Evolutionary conservation across 495 filamentous ascomycete species (phyloP), one percentile per base, ranked within the genome.

Genomic region (Penicillium taxi): DNA sequence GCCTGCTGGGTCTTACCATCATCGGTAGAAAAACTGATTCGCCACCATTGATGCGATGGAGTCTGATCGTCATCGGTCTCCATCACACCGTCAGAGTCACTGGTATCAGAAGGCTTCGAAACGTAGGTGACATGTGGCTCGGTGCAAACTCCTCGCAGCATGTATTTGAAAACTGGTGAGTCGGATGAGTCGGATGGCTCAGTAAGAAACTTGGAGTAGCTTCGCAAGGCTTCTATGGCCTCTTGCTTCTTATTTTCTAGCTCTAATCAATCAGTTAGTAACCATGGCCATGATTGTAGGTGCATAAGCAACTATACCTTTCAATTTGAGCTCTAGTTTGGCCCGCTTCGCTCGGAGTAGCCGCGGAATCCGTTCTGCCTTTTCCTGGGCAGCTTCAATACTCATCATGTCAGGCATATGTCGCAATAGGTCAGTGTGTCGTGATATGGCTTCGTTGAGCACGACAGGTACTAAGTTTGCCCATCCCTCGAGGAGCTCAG

Each of bases 11-110:
- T 52, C 43, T 66, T 70, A 14, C 61, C 61, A 41, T 73, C 69
- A 11, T 67, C 66, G 14, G 55, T 48, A 2, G 69, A 68, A 44
- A 67, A 77, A 37, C 65, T 69, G 41, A 72, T 61, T 12, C 70
- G 71, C 73, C 72, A 77, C 73, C 72, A 77, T 36, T 75, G 65
- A 52, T 62, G 67, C 19, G 61, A 58, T 7, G 47, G 30, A n/a
- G 49, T 30, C 28, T 35, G 14, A 26, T 35, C 21, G 15, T 16
- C 35, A 32, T 55, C 52, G n/a, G 47, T 16, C 21, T 59, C 46
- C 51, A 59, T 50, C 24, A 45, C 39, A 29, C 59, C 39, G 6
- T 31, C 28, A 8, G 40, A 19, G 3, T 22, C 30, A 23, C 22
- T 34, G 7, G 45, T 4, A 5, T 29, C 23, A 16, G 30, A 26